Evolutionary conservation across 1,284 basidiomycete genomes (phyloP).

Genomic region (Sanghuangporus weigelae): DNA sequence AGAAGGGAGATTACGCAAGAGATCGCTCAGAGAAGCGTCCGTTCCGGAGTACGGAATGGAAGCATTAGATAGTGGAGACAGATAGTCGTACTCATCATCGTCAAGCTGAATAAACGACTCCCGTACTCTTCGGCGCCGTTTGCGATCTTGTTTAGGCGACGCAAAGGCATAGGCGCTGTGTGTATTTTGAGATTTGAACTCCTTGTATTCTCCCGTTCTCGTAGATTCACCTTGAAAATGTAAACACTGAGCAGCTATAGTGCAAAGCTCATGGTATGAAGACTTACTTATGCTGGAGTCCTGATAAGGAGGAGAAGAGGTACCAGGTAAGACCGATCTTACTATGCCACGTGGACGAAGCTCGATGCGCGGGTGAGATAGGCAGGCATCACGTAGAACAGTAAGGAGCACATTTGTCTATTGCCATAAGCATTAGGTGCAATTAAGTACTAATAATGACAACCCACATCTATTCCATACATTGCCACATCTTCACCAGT

Average conservation of each 20-base stretch:
- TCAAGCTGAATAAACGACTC: conserved; percentile 7
- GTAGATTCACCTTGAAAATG: not conserved
- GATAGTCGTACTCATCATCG: not conserved
- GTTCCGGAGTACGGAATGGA: not conserved
- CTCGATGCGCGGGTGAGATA: not conserved
- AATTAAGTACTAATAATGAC: no score
- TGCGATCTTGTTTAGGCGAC: not conserved
- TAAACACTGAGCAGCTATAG: no score
- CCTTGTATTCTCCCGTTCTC: not conserved
- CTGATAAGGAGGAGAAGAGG: not conserved
- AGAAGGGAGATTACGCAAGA: not conserved
- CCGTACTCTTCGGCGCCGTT: not conserved
- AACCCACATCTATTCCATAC: not conserved
- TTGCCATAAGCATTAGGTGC: not conserved
- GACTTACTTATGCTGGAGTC: not conserved
- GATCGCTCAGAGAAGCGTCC: no score
- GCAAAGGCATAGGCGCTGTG: not conserved
- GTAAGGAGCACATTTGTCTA: not conserved
- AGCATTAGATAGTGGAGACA: not conserved
- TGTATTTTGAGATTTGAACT: not conserved
- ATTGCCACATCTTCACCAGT: not conserved
- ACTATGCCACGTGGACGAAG: conserved; percentile 3
- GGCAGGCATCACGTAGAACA: not conserved
- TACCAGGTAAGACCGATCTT: not conserved
- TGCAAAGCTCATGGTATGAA: no score